Percentiles rank a stretch among this genome's conserved stretches.
phyloP scores from a whole-genome alignment of 176 grass and related monocot genomes.

The Oryza officinalis region DNA sequence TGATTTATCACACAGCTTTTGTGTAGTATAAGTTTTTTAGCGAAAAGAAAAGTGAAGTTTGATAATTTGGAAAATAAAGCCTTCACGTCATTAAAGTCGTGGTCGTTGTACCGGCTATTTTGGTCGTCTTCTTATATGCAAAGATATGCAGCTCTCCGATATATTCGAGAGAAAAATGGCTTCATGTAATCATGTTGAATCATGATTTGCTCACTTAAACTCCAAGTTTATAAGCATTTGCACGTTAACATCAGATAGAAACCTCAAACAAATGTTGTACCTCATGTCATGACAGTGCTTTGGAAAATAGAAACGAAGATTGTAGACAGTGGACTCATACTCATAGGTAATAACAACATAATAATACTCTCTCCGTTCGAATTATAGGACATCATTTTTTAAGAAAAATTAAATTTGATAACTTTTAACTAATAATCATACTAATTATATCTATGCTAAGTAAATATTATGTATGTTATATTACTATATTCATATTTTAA shows the following conservation, averaged over 20 bases:
- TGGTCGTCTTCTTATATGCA: no score
- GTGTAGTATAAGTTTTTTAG: background rate
- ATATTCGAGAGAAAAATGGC: no score
- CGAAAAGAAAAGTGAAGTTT: conserved; percentile 3
- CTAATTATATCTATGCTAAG: no score
- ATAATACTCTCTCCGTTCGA: no score
- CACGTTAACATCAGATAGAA: conserved; percentile 8
- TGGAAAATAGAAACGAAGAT: background rate
- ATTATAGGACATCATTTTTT: no score
- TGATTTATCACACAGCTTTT: background rate
- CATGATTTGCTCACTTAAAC: background rate
- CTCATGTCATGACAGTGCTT: background rate
- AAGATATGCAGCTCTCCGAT: no score
- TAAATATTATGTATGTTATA: no score
- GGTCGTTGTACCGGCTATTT: no score
- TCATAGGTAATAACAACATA: background rate
- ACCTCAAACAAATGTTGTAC: background rate
- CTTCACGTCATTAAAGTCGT: no score
- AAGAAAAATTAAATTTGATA: no score
- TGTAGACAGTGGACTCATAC: background rate
- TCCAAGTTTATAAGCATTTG: background rate
- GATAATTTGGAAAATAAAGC: background rate
- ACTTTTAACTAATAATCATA: no score
- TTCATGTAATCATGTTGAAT: background rate
- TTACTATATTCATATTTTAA: no score